Evolutionary conservation across 2,329 filamentous ascomycete genomes (phyloP), one percentile per base, ranked within the genome.

Genomic region (Teratosphaeriaceae sp.): DNA sequence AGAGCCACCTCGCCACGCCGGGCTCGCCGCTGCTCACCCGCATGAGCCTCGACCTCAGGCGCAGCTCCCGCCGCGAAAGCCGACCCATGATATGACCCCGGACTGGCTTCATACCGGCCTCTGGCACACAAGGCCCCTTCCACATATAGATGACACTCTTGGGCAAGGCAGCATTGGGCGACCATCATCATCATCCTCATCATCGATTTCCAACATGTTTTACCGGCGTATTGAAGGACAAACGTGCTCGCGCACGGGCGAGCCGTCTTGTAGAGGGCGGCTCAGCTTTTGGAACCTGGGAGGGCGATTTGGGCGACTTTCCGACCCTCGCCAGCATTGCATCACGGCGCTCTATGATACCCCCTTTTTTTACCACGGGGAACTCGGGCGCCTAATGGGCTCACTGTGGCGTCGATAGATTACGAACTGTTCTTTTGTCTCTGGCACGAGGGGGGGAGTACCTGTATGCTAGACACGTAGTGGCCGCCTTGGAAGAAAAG

Each of bases 11-110:
- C 35, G 46, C 48, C 36, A 53, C 41, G 24, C 57, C 57, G n/a
- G 49, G 40, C 33, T 59, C 57, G n/a, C 57, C 57, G 6, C 45
- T 59, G 16, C 47, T 58, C 19, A 52, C 49, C 13, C 39, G 55
- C 18, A 47, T 47, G 45, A 44, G 42, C 29, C 26, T 47, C 20
- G 45, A 47, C 24, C 38, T 38, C 16, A 31, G 41, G 12, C 45
- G 45, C n/a, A 42, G 30, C 30, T 19, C 43, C 13, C 38, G 41
- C 21, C 45, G 45, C 19, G 42, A 42, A 18, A 42, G 42, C 45
- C 41, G 24, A 20, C 20, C 27, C 5, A 5, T 39, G 23, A 29
- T 29, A 31, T 41, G 19, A n/a, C n/a, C 15, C 16, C 13, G 5
- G 20, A 29, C 22, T 13, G 12, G 3, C 16, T 21, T 30, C 13